phyloP scores from a whole-genome alignment of 1,139 yeast genomes.

The Wickerhamomyces sp. region DNA sequence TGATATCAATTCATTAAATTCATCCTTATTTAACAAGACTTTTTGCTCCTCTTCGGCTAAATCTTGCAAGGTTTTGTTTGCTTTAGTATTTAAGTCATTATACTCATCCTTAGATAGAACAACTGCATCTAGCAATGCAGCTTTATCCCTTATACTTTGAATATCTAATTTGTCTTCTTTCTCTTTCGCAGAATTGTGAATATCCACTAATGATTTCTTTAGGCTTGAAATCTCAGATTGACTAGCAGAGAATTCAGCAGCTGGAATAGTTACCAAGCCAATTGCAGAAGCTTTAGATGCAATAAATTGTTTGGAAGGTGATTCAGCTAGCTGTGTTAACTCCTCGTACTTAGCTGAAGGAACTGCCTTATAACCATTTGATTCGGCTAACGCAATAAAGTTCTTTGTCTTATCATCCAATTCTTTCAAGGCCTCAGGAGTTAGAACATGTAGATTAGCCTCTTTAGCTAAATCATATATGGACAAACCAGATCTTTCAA shows the following conservation, averaged over 20 bases:
- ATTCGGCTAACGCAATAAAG: conserved; percentile 20
- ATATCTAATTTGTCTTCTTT: conserved; percentile 16
- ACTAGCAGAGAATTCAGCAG: conserved; percentile 23
- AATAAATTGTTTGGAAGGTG: conserved; percentile 21
- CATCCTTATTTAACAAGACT: conserved; percentile 13
- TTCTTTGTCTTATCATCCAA: conserved; percentile 9
- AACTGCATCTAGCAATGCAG: conserved; percentile 22
- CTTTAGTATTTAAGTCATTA: conserved; percentile 24
- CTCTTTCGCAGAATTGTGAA: conserved; percentile 10
- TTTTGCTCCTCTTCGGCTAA: conserved; percentile 8
- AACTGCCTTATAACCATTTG: conserved; percentile 27
- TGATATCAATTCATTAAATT: conserved; percentile 19
- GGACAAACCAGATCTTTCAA: conserved; percentile 5
- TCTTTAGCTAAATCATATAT: conserved; percentile 13
- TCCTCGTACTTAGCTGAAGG: conserved; percentile 24
- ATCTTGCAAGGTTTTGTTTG: conserved; percentile 16
- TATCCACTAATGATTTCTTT: background rate
- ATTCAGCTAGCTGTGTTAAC: conserved; percentile 18
- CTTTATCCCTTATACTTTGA: background rate
- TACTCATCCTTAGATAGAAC: conserved; percentile 28
- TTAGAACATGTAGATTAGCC: conserved; percentile 5
- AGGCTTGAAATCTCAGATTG: conserved; percentile 18
- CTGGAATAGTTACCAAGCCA: conserved; percentile 30
- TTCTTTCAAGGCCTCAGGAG: conserved; percentile 5
- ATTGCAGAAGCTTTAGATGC: conserved; percentile 16